These are phyloP conservation scores for Penicillium arizonense DNA, from an alignment of 495 filamentous ascomycete genomes.

Conservation along the genomic window DNA sequence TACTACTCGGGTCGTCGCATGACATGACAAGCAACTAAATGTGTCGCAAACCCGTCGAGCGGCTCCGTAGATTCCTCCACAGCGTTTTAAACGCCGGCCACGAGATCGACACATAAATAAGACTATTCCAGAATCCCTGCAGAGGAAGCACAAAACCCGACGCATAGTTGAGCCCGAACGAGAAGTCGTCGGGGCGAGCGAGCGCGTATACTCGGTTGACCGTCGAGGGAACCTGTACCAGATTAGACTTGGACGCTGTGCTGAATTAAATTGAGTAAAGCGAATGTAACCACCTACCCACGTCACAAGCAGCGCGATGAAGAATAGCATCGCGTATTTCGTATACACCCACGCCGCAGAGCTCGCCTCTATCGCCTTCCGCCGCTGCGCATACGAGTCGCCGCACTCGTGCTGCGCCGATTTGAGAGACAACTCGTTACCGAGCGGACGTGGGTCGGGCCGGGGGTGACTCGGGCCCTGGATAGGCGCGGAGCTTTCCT, in stretches of 20 bases:
- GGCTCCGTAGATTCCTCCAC: constrained; percentile 8
- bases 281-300: constrained; percentile 52
- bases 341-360: constrained; percentile 70
- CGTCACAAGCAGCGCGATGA: constrained; percentile 74
- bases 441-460: no score
- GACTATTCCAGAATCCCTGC: constrained; percentile 84
- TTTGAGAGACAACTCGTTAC: no score
- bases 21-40: no score
- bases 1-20: no score
- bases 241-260: neutral
- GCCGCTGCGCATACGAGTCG: constrained; percentile 19
- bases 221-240: constrained; percentile 64
- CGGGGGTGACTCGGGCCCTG: no score
- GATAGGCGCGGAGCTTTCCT: neutral
- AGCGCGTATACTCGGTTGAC: constrained; percentile 76
- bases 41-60: no score
- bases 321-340: constrained; percentile 85
- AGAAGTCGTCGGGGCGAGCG: constrained; percentile 49
- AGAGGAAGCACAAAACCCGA: constrained; percentile 75
- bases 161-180: constrained; percentile 63
- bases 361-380: constrained; percentile 23
- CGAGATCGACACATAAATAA: constrained; percentile 73
- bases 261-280: neutral
- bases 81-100: constrained; percentile 32
- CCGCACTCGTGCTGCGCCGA: no score